These are phyloP conservation scores for Staphylotrichum longicolle DNA, from an alignment of 495 filamentous ascomycete genomes.

Conservation along the genomic window DNA sequence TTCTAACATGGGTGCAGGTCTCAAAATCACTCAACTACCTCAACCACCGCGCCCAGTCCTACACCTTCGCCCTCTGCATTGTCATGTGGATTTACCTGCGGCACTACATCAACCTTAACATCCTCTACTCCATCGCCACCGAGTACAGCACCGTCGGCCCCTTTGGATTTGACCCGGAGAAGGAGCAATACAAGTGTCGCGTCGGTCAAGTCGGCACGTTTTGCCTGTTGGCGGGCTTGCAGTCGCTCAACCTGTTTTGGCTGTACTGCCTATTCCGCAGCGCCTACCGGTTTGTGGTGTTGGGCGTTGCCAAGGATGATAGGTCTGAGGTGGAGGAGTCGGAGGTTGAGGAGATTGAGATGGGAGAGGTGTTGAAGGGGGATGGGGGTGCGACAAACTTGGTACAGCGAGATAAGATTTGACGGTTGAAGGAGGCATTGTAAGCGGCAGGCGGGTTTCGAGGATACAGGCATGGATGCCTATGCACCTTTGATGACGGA, in stretches of 20 bases:
- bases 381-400: neutral
- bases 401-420: no score
- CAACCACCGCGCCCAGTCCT: constrained; percentile 61
- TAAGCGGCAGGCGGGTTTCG: no score
- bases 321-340: constrained; percentile 53
- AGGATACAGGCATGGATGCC: no score
- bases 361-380: no score
- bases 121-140: constrained; percentile 79
- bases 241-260: constrained; percentile 85
- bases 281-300: constrained; percentile 54
- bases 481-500: no score
- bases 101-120: constrained; percentile 84
- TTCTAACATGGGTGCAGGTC: constrained; percentile 51
- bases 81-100: constrained; percentile 86
- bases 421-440: no score
- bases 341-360: constrained; percentile 35
- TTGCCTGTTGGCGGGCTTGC: constrained; percentile 64
- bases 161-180: constrained; percentile 81
- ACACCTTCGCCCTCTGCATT: constrained; percentile 60
- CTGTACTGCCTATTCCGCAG: constrained; percentile 76
- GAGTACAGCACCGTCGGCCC: constrained; percentile 87
- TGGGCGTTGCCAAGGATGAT: constrained; percentile 50
- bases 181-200: constrained; percentile 76
- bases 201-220: constrained; percentile 73
- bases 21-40: constrained; percentile 95